phyloP scores from a whole-genome alignment of 2,329 filamentous ascomycete genomes.

The Phaeomoniella chlamydospora region DNA sequence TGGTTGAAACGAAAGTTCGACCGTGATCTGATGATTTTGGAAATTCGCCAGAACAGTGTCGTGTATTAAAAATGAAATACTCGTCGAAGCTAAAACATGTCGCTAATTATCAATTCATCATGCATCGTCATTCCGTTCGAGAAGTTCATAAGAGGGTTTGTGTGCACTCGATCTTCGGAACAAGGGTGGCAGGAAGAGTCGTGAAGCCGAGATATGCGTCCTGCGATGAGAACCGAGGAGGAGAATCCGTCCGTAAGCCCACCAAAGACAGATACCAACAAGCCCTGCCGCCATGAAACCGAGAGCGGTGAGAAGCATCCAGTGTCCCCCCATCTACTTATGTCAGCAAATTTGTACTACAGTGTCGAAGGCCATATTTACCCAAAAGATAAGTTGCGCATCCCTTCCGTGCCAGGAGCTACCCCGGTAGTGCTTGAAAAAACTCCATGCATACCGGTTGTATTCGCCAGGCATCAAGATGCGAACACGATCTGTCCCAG shows the following conservation, averaged over 20 bases:
- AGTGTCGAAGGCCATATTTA: conserved; percentile 15
- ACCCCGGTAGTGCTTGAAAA: conserved; percentile 53
- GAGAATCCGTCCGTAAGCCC: conserved; percentile 32
- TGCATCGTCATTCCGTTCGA: conserved; percentile 1
- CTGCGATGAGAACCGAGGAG: conserved; percentile 19
- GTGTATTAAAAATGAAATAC: no score
- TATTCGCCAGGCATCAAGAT: conserved; percentile 59
- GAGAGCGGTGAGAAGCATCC: conserved; percentile 37
- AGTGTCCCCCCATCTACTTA: conserved; percentile 37
- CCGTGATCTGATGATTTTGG: no score
- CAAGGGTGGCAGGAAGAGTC: neutral
- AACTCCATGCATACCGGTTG: conserved; percentile 53
- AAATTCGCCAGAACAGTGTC: no score
- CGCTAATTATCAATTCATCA: neutral
- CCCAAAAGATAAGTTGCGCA: conserved; percentile 51
- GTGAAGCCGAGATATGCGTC: neutral
- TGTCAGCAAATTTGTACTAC: conserved; percentile 1
- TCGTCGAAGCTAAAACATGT: no score
- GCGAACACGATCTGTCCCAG: conserved; percentile 37
- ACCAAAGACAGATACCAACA: conserved; percentile 34
- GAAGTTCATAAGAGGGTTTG: conserved; percentile 1
- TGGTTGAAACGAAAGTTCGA: no score
- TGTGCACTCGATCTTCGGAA: neutral
- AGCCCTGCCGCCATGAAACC: conserved; percentile 34
- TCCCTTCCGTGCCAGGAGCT: conserved; percentile 53